Evolutionary conservation across 2,329 filamentous ascomycete genomes (phyloP).

Genomic region (Venturia carpophila): DNA sequence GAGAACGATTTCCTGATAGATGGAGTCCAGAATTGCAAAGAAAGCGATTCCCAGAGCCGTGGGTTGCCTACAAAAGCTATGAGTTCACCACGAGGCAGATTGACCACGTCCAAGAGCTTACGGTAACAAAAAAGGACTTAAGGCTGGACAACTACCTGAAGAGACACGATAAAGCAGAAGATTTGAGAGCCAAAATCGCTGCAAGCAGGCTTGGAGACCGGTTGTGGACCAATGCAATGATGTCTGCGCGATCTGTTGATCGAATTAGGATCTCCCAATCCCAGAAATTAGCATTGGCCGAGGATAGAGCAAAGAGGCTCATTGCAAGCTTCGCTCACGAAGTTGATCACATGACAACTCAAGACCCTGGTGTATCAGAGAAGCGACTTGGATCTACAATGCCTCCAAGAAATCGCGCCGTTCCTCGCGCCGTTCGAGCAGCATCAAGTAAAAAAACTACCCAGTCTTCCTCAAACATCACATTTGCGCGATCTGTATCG

Average conservation of each 20-base stretch:
- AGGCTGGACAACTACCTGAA: background rate
- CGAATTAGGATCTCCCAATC: background rate
- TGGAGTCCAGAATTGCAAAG: background rate
- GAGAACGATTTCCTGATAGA: background rate
- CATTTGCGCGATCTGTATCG: background rate
- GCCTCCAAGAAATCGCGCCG: background rate
- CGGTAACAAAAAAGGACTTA: background rate
- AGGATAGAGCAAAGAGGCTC: background rate
- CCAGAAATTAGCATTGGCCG: background rate
- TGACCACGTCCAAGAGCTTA: background rate
- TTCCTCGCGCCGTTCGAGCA: background rate
- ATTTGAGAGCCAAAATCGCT: background rate
- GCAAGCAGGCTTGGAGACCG: background rate
- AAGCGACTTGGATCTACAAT: background rate
- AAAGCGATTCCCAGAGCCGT: background rate
- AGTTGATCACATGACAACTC: background rate
- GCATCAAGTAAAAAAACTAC: background rate
- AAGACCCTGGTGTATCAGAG: background rate
- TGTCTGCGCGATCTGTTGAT: background rate
- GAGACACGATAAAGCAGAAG: background rate
- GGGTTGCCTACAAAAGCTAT: background rate
- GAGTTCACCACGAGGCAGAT: background rate
- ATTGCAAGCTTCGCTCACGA: background rate
- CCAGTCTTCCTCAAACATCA: background rate
- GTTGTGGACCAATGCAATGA: background rate